Conservation (phyloP, 352 stramenopile species). For the Globisporangium alternatum region DNA sequence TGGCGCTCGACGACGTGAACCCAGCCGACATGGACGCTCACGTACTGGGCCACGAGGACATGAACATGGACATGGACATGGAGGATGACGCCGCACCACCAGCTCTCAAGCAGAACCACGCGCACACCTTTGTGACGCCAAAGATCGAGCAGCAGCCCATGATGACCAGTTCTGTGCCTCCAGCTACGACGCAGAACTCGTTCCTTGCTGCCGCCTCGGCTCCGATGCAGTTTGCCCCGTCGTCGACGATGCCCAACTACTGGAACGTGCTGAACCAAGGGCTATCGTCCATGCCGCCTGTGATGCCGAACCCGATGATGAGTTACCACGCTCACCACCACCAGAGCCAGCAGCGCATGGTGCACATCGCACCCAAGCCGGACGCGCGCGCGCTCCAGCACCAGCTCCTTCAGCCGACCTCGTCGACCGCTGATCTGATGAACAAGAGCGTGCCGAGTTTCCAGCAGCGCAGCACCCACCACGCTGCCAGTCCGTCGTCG, state of each 20-base stretch:
- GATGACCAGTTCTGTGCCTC: background rate
- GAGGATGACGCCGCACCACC: conserved; percentile 20
- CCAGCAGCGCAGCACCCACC: conserved; percentile 3
- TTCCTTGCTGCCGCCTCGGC: conserved; percentile 18
- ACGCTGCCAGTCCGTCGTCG: background rate
- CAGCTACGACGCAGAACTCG: conserved; percentile 1
- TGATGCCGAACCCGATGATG: conserved; percentile 15
- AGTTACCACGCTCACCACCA: conserved; percentile 15
- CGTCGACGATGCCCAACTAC: conserved; percentile 80
- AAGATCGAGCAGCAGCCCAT: conserved; percentile 13
- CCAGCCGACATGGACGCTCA: background rate
- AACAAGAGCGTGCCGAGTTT: conserved; percentile 2
- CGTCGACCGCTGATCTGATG: background rate
- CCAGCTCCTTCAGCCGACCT: conserved; percentile 12
- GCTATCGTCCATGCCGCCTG: conserved; percentile 23
- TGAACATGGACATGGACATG: conserved; percentile 34
- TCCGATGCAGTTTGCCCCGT: conserved; percentile 52
- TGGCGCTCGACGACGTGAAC: conserved; percentile 49
- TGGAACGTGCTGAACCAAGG: conserved; percentile 85
- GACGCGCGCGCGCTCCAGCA: conserved; percentile 27
- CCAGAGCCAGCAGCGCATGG: conserved; percentile 46
- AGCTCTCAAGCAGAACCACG: conserved; percentile 17
- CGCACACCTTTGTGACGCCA: background rate
- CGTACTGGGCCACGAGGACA: conserved; percentile 22
- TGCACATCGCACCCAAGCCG: conserved; percentile 78